Evolutionary conservation across 164 flowering plant genomes (phyloP), one percentile per base, ranked within the genome.

Genomic region (Platanus orientalis): DNA sequence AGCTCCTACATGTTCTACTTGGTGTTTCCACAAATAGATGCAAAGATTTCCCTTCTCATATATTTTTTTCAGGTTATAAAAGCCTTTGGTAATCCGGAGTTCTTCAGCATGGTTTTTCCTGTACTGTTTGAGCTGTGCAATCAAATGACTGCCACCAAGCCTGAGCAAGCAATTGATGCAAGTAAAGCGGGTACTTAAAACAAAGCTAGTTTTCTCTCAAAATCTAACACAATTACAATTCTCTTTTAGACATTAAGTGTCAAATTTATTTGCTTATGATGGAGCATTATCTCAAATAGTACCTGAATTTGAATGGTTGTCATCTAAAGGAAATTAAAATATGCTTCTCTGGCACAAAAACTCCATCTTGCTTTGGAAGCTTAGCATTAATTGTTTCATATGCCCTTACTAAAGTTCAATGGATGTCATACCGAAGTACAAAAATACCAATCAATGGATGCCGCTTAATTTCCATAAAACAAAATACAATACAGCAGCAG

Each of bases 21-120:
- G 53, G 48, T 23, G 57, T 39, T 60, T 61, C n/a, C n/a, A n/a
- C n/a, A n/a, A n/a, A n/a, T 24, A 7, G 48, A 36, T 57, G 42
- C 19, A 39, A 24, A 59, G 21, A 6, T 49, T 65, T 66, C 60
- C 42, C 42, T 63, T 44, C 25, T 19, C 26, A 1, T 28, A 32
- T 44, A 32, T 58, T 29, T 17, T 65, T 78, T 78, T 54, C 81
- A 94, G 99, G 88, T 89, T 49, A 71, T 94, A 60, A 79, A 81
- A 75, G 91, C 96, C 45, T 91, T 94, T 74, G 75, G 82, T 20
- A 67, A 72, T 70, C 92, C 96, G 49, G 85, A 84, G 57, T 86
- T 88, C 78, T 89, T 89, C 62, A 76, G 73, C 47, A 50, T 68
- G 58, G 76, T 78, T 61, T 84, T 89, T 54, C 99, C 97, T 10